These are phyloP conservation scores for Cladobotryum mycophilum DNA, from an alignment of 2,329 filamentous ascomycete genomes.

Conservation along the genomic window DNA sequence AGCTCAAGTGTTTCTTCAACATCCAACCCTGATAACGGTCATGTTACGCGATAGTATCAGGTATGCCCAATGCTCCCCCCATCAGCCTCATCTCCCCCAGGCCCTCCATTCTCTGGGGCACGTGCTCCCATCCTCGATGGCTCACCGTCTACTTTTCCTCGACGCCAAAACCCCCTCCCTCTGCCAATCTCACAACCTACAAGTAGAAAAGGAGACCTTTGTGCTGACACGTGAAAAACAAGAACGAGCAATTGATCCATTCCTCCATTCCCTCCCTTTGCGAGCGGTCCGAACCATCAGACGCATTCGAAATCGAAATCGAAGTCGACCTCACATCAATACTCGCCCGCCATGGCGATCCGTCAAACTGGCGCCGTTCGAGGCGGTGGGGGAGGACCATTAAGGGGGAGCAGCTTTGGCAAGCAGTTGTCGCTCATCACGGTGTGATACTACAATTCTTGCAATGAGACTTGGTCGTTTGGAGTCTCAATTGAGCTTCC, in stretches of 20 bases:
- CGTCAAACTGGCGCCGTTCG: constrained; percentile 13
- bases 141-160: too few relatives aligned
- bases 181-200: too few relatives aligned
- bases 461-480: background rate
- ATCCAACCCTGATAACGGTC: too few relatives aligned
- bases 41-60: too few relatives aligned
- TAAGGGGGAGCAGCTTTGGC: constrained; percentile 12
- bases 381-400: constrained; percentile 6
- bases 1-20: too few relatives aligned
- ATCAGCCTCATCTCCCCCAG: too few relatives aligned
- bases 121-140: too few relatives aligned
- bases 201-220: too few relatives aligned
- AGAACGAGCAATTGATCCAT: background rate
- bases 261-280: background rate
- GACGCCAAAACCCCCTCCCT: too few relatives aligned
- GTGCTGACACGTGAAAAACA: background rate
- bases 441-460: constrained; percentile 15
- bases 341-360: constrained; percentile 16
- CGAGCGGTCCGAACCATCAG: background rate
- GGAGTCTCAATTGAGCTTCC: background rate
- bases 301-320: background rate
- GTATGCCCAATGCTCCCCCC: too few relatives aligned
- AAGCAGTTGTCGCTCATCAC: constrained; percentile 20
- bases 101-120: too few relatives aligned
- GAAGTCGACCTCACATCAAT: too few relatives aligned